Percentiles rank a stretch among this genome's conserved stretches.
phyloP scores from a whole-genome alignment of 768 basidiomycete genomes.

The Tricholoma hemisulphureum region DNA sequence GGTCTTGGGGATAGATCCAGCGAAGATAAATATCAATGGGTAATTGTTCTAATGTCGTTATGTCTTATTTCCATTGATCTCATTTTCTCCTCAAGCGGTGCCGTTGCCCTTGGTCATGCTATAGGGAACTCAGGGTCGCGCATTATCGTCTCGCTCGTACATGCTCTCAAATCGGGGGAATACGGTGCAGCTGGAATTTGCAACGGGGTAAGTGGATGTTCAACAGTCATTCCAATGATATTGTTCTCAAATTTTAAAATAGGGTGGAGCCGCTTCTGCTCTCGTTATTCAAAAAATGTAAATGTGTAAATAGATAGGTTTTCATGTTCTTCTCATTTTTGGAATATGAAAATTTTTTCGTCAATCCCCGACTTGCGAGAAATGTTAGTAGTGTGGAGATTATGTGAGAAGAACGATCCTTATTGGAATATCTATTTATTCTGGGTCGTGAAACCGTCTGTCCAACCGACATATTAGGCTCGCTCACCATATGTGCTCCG shows the following conservation, averaged over 20 bases:
- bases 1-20: constrained; percentile 75
- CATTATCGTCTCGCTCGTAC: constrained; percentile 89
- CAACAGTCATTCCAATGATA: not conserved
- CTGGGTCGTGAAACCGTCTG: too few species aligned
- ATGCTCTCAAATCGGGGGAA: constrained; percentile 87
- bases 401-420: not conserved
- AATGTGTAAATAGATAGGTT: constrained; percentile 31
- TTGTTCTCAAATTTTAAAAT: constrained; percentile 19
- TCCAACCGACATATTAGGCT: too few species aligned
- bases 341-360: not conserved
- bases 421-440: not conserved
- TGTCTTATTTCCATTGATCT: constrained; percentile 9
- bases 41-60: constrained; percentile 34
- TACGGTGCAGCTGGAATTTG: constrained; percentile 96
- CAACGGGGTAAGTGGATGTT: constrained; percentile 74
- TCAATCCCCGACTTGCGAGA: not conserved
- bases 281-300: constrained; percentile 86
- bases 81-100: constrained; percentile 62
- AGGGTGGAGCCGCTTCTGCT: constrained; percentile 93
- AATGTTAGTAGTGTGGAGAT: not conserved
- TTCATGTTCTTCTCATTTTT: not conserved
- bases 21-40: constrained; percentile 91
- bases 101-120: constrained; percentile 93
- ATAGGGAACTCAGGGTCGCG: constrained; percentile 95
- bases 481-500: too few species aligned